Conservation (phyloP, 805 yeast species). For the Yarrowia deformans region DNA sequence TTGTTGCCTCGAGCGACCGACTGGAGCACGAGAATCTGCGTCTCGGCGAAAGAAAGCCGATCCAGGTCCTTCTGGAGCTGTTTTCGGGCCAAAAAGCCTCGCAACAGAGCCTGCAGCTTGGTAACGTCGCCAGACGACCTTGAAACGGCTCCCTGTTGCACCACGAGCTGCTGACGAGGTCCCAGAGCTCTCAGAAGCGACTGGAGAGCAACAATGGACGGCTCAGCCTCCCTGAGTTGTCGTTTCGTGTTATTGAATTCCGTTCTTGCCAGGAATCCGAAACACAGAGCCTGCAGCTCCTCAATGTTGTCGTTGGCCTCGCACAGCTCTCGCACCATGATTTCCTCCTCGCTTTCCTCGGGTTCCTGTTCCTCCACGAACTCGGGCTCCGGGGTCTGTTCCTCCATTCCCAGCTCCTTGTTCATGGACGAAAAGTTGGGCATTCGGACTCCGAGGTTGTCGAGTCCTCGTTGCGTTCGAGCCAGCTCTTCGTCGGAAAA, state of each 20-base stretch:
- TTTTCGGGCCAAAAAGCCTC: slow-evolving; percentile 54
- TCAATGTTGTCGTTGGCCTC: slow-evolving; percentile 52
- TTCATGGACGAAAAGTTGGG: slow-evolving; percentile 76
- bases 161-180: slow-evolving; percentile 10
- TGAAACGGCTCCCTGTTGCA: slow-evolving; percentile 6
- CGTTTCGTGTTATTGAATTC: not conserved
- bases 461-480: slow-evolving; percentile 67
- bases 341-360: slow-evolving; percentile 48
- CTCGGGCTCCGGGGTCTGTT: slow-evolving; percentile 36
- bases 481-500: slow-evolving; percentile 74
- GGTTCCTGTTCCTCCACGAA: slow-evolving; percentile 21
- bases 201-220: not conserved
- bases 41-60: slow-evolving; percentile 41
- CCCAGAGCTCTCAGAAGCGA: slow-evolving; percentile 8
- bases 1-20: slow-evolving; percentile 46
- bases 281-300: slow-evolving; percentile 69
- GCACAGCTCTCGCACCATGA: slow-evolving; percentile 46
- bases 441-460: slow-evolving; percentile 67
- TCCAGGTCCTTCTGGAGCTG: slow-evolving; percentile 41
- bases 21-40: slow-evolving; percentile 45
- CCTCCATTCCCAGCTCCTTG: slow-evolving; percentile 52
- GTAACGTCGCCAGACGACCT: slow-evolving; percentile 40
- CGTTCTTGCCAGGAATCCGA: slow-evolving; percentile 70
- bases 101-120: slow-evolving; percentile 61
- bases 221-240: slow-evolving; percentile 7